Conservation (phyloP, 2,329 filamentous ascomycete genomes). For the Penicillium sp. region DNA sequence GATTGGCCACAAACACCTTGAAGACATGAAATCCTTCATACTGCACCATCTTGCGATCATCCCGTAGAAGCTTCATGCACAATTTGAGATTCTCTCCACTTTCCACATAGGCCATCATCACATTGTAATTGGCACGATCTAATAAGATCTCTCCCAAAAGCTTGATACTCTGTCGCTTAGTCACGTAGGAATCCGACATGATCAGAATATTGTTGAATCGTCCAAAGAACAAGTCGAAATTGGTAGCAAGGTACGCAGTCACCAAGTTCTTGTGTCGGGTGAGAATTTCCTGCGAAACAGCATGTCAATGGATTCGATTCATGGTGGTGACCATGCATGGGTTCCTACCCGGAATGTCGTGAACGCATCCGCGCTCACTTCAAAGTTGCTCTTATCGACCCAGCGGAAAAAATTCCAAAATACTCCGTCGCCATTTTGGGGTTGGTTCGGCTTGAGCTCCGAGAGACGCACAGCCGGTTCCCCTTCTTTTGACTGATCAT, state of each 20-base stretch:
- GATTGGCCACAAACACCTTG: slow-evolving; percentile 98
- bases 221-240: slow-evolving; percentile 89
- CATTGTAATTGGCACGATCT: slow-evolving; percentile 91
- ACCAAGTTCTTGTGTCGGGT: slow-evolving; percentile 92
- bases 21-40: slow-evolving; percentile 99
- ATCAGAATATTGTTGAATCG: slow-evolving; percentile 83
- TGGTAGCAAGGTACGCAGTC: slow-evolving; percentile 76
- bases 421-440: slow-evolving; percentile 72
- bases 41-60: slow-evolving; percentile 97
- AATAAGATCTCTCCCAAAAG: slow-evolving; percentile 89
- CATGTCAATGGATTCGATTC: neutral
- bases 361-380: slow-evolving; percentile 95
- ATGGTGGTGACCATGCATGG: neutral
- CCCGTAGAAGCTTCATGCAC: slow-evolving; percentile 92
- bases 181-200: slow-evolving; percentile 92
- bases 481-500: slow-evolving; percentile 74
- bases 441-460: slow-evolving; percentile 68
- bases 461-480: slow-evolving; percentile 70
- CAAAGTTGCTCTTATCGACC: slow-evolving; percentile 94
- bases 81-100: slow-evolving; percentile 94
- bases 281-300: slow-evolving; percentile 66
- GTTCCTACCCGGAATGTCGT: slow-evolving; percentile 80
- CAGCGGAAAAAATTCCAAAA: slow-evolving; percentile 98
- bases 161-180: slow-evolving; percentile 96
- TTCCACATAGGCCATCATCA: slow-evolving; percentile 97